Evolutionary conservation across 495 filamentous ascomycete genomes (phyloP), one percentile per base, ranked within the genome.

Genomic region (Aspergillus ellipticus): DNA sequence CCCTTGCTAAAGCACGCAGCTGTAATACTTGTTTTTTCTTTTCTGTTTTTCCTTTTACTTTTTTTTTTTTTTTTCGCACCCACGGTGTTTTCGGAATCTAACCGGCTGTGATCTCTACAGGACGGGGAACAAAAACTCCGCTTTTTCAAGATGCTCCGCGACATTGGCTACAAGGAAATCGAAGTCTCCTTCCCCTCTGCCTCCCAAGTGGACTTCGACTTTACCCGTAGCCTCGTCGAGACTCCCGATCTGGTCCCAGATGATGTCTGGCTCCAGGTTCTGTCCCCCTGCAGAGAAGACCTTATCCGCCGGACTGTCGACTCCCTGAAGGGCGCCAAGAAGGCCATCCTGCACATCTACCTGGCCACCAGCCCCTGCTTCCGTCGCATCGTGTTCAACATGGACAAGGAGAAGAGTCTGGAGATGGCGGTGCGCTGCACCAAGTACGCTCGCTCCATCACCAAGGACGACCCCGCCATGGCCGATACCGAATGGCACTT

Each of bases 151-250:
- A 96, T 96, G 91, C 82, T 98, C 29, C 84, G 89, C 59, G 85
- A 89, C 59, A 85, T 97, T 47, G 94, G 94, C 57, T 97, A 97
- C 79, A 97, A 97, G 72, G 94, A 98, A 73, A 96, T 98, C 61
- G 94, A 98, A 70, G 87, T 97, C 10, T 96, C 92, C 1, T 97
- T 96, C 74, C 94, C 94, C 31, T 95, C 92, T 5, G 89, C 93
- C 17, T 95, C 90, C 24, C 86, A 96, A 71, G 95, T 86, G 62
- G 94, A 97, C 67, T 97, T 91, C 77, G 91, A 96, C 72, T 97
- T 97, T 70, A 97, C 92, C 26, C 84, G 89, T 49, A 84, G 87
- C 56, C 76, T 97, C 39, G 84, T 98, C 51, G 86, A 94, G 62
- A 95, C 92, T 10, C 89, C 92, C 5, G 92, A 89, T 26, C 80